Percentiles rank a stretch among this genome's conserved stretches.
These are phyloP conservation scores for Aquilaria malaccensis DNA, from an alignment of 345 rosid genomes.

Conservation along the genomic window DNA sequence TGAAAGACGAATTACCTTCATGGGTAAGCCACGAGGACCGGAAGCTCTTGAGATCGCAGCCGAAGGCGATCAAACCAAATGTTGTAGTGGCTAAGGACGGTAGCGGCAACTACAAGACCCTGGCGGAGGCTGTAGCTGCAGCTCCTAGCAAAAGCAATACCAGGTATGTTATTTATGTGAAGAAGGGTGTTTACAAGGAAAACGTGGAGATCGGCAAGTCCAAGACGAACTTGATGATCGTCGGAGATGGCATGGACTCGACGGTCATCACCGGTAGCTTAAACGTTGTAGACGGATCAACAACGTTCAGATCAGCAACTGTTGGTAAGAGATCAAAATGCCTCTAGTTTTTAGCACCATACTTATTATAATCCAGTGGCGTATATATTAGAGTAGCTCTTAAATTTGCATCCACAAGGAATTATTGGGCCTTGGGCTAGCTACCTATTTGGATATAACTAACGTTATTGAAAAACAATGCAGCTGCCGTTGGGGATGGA, in stretches of 20 bases:
- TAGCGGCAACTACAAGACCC: constrained; percentile 68
- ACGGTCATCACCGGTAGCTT: constrained; percentile 60
- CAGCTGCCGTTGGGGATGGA: constrained; percentile 80
- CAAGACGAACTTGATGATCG: constrained; percentile 66
- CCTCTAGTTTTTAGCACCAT: neutral
- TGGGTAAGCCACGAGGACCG: constrained; percentile 59
- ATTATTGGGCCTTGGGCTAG: too few species aligned
- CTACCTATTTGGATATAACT: too few species aligned
- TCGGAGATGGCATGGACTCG: constrained; percentile 62
- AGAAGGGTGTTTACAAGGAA: constrained; percentile 66
- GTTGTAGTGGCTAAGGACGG: constrained; percentile 73
- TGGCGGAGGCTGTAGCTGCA: constrained; percentile 52
- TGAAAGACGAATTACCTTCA: constrained; percentile 6
- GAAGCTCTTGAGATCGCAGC: constrained; percentile 29
- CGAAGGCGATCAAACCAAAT: constrained; percentile 40
- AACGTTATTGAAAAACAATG: neutral
- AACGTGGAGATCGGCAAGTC: constrained; percentile 60
- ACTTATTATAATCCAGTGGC: too few species aligned
- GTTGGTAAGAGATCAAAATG: constrained; percentile 38
- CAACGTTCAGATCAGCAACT: constrained; percentile 75
- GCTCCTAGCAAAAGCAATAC: constrained; percentile 50
- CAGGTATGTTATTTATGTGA: constrained; percentile 64
- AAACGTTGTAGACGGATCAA: constrained; percentile 48
- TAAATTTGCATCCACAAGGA: too few species aligned
- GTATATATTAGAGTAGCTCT: too few species aligned